A percentile compares a stretch with the other conserved stretches of the same genome.
Evolutionary conservation across 306 rosid species (phyloP).

Genomic region (Mucuna pruriens): DNA sequence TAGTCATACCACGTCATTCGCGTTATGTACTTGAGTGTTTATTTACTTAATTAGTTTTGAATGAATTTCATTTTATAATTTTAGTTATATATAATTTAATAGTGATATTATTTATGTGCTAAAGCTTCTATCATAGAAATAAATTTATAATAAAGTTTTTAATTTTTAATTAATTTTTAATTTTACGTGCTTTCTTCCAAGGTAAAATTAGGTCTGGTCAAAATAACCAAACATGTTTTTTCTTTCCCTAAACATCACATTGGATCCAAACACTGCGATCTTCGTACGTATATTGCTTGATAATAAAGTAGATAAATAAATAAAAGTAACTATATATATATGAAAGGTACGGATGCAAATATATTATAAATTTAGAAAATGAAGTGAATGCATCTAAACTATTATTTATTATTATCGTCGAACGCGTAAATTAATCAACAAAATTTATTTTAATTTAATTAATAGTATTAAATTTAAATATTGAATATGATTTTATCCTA

Average conservation of each 20-base stretch:
- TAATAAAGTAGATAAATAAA: background rate
- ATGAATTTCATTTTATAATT: background rate
- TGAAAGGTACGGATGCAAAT: background rate
- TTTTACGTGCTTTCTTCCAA: background rate
- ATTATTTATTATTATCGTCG: no score
- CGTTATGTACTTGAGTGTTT: background rate
- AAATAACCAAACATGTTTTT: background rate
- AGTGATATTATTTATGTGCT: background rate
- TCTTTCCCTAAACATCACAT: background rate
- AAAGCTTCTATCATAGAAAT: background rate
- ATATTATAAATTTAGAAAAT: background rate
- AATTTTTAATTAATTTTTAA: background rate
- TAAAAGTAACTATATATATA: background rate
- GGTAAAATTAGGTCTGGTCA: background rate
- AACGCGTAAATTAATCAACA: no score
- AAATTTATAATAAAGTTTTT: background rate
- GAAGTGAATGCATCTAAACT: background rate
- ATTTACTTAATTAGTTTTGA: background rate
- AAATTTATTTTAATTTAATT: no score
- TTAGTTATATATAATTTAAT: background rate
- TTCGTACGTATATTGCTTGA: background rate
- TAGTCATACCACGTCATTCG: background rate
- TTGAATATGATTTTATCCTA: no score
- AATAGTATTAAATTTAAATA: no score
- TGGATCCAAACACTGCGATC: background rate